Evolutionary conservation across 2,329 filamentous ascomycete species (phyloP).

Genomic region (Colletotrichum lindemuthianum): DNA sequence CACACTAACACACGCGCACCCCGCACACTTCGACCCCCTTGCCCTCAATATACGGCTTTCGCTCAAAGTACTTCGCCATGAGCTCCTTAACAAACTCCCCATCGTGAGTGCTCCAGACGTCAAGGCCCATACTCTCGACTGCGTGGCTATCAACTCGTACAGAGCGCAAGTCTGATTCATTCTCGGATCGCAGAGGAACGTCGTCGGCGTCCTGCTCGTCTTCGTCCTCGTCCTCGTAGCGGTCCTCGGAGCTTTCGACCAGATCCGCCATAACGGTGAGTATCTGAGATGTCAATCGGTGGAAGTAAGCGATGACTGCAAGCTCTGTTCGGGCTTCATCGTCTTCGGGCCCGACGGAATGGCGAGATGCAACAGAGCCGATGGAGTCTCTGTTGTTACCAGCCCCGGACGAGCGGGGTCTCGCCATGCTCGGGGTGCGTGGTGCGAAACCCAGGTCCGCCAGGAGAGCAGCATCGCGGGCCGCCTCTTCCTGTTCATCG

Average conservation of each 20-base stretch:
- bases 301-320: slow-evolving; percentile 83
- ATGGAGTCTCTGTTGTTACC: slow-evolving; percentile 55
- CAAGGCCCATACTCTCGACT: slow-evolving; percentile 77
- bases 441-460: slow-evolving; percentile 53
- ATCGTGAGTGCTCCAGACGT: slow-evolving; percentile 79
- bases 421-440: slow-evolving; percentile 40
- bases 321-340: slow-evolving; percentile 69
- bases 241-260: slow-evolving; percentile 60
- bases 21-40: slow-evolving; percentile 81
- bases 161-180: slow-evolving; percentile 43
- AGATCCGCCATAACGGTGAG: slow-evolving; percentile 71
- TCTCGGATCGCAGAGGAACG: slow-evolving; percentile 39
- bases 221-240: slow-evolving; percentile 51
- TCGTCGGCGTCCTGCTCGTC: slow-evolving; percentile 44
- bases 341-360: slow-evolving; percentile 38
- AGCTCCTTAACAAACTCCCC: slow-evolving; percentile 74
- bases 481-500: slow-evolving; percentile 68
- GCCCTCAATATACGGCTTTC: slow-evolving; percentile 70
- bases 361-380: slow-evolving; percentile 50
- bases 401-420: slow-evolving; percentile 42
- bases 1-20: slow-evolving; percentile 69
- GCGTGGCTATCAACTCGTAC: slow-evolving; percentile 72
- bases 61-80: slow-evolving; percentile 72
- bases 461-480: slow-evolving; percentile 65
- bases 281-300: slow-evolving; percentile 75